phyloP scores from a whole-genome alignment of 495 filamentous ascomycete species.

The Copromyces sp. region DNA sequence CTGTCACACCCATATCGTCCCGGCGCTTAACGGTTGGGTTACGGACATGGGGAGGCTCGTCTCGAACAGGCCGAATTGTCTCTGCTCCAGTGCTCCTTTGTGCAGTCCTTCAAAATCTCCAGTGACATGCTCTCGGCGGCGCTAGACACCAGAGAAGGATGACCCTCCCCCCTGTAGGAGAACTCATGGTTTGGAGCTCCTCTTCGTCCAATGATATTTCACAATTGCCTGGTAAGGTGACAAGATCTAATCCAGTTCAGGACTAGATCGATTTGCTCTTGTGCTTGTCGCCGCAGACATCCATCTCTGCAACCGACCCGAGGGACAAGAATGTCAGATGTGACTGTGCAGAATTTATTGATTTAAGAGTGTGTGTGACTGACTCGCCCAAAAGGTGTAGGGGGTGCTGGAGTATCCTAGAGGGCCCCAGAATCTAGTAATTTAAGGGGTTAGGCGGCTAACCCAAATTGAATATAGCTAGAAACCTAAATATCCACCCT shows the following conservation, averaged over 20 bases:
- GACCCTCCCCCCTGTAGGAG: neutral
- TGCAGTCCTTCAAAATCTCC: neutral
- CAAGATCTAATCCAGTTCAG: neutral
- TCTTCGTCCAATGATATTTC: neutral
- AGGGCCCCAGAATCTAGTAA: too few species aligned
- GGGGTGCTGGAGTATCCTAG: too few species aligned
- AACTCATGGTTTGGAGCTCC: neutral
- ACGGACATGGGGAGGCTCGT: neutral
- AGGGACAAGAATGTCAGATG: too few species aligned
- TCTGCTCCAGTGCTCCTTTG: neutral
- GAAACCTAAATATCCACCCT: too few species aligned
- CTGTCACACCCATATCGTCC: conserved; percentile 7
- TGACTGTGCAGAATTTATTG: too few species aligned
- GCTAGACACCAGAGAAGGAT: neutral
- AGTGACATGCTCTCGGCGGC: neutral
- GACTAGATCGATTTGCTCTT: neutral
- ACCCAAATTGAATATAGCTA: too few species aligned
- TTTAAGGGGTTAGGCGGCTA: too few species aligned
- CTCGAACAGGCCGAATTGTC: neutral
- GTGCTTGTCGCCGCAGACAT: neutral
- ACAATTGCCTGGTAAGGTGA: neutral
- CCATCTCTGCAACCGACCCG: neutral
- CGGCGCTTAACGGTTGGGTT: conserved; percentile 12
- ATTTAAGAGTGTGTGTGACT: too few species aligned
- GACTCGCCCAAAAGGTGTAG: too few species aligned